Conservation (phyloP, 805 yeast genomes). For the Candida succiphila region DNA sequence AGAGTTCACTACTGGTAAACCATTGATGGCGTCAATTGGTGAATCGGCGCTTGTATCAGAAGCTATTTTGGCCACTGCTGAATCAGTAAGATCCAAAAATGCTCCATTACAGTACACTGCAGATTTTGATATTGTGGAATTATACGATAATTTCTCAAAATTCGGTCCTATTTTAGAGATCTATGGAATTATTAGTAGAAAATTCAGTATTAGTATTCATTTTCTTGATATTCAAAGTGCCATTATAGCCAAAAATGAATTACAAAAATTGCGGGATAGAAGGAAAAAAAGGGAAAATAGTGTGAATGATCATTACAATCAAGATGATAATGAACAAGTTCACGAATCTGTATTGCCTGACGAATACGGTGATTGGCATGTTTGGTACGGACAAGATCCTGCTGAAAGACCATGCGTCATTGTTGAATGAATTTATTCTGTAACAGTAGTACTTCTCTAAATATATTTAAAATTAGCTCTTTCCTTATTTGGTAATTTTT, state of each 20-base stretch:
- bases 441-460: too few species aligned
- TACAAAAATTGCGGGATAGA: too few species aligned
- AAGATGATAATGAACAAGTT: background rate
- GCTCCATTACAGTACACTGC: conserved; percentile 29
- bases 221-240: conserved; percentile 53
- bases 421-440: background rate
- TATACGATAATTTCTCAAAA: conserved; percentile 37
- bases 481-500: too few species aligned
- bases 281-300: conserved; percentile 2
- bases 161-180: conserved; percentile 57
- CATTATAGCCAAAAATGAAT: conserved; percentile 42
- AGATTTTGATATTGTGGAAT: conserved; percentile 33
- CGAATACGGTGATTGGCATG: conserved; percentile 50
- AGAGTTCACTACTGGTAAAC: too few species aligned
- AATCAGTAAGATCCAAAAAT: too few species aligned
- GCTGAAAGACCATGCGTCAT: conserved; percentile 30
- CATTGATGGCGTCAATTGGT: too few species aligned
- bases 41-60: too few species aligned
- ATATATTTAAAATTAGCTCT: too few species aligned
- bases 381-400: conserved; percentile 60
- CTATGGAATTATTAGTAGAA: conserved; percentile 57
- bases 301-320: conserved; percentile 1
- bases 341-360: conserved; percentile 23
- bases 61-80: too few species aligned
- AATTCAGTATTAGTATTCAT: conserved; percentile 49